Percentiles rank a stretch among this genome's conserved stretches.
These are phyloP conservation scores for Benincasa hispida DNA, from an alignment of 306 rosid genomes.

Conservation along the genomic window DNA sequence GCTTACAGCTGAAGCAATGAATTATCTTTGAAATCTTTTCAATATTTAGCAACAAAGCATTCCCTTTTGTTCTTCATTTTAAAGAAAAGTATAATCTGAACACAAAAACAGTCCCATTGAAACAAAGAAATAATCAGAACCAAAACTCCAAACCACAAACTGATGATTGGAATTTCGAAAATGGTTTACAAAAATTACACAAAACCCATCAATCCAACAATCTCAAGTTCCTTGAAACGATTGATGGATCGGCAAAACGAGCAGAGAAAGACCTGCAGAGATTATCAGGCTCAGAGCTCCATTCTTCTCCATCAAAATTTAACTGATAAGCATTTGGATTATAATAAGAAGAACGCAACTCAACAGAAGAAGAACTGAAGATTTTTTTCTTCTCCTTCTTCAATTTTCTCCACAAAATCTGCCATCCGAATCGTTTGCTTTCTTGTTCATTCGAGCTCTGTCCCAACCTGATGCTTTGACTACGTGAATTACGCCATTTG, in stretches of 20 bases:
- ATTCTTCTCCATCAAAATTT: neutral
- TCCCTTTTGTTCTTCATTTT: neutral
- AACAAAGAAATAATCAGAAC: neutral
- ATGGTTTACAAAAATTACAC: neutral
- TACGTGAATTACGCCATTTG: slow-evolving; percentile 4
- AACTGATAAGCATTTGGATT: slow-evolving; percentile 1
- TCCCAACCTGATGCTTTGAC: slow-evolving; percentile 9
- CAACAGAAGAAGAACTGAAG: neutral
- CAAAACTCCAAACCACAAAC: neutral
- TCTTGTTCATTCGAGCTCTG: neutral
- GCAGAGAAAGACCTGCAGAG: slow-evolving; percentile 10
- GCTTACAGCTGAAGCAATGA: neutral
- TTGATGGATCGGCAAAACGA: slow-evolving; percentile 3
- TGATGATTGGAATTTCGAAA: neutral
- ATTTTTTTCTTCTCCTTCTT: slow-evolving; percentile 7
- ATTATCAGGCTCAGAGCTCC: neutral
- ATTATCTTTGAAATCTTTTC: neutral
- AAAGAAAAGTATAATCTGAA: neutral
- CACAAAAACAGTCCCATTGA: neutral
- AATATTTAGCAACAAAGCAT: neutral
- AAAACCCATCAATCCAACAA: slow-evolving; percentile 5
- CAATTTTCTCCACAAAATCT: neutral
- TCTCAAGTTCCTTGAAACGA: neutral
- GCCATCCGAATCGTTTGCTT: neutral
- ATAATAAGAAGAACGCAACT: neutral